Base-by-base conservation (phyloP, 2,329 filamentous ascomycete species). In the Aspergillus hiratsukae region DNA sequence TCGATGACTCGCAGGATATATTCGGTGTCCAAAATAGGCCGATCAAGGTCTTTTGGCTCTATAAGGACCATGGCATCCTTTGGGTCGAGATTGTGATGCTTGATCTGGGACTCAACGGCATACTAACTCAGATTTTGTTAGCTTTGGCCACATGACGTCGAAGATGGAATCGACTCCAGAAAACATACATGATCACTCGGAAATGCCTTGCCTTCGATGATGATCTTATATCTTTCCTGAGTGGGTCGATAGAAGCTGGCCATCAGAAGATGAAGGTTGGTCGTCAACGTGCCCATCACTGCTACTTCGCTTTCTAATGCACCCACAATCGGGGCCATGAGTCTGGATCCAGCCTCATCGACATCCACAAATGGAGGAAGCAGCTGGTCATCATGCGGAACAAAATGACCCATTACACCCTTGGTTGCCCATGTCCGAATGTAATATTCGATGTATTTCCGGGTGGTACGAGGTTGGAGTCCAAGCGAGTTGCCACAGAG, bases 401-500 rank as follows among this genome's bases (percentile, higher is more conserved):
- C 82, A 72, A 95, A 96, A 76, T 96, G 91, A 0, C 91, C 91
- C 43, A 88, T 86, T 23, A 96, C 91, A 19, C 88, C 91, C 62
- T 94, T 88, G 0, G 86, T 87, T 0, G 87, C 87, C 91, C 92
- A 96, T 3, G 90, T 91, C 59, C 88, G 83, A 1, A 96, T 81
- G 63, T 95, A 91, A 4, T 85, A 82, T 48, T 86, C 78, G 59
- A 96, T 76, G 60, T 90, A 86, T 17, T 81, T 76, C 19, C 82
- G 79, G 0, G 87, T 86, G 14, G 82, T 82, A 59, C 83, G 85
- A 48, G 92, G 91, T 71, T 96, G 91, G 3, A 93, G 83, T 40
- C 91, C 91, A 1, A 96, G 82, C 0, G 91, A 96, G 76, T 96
- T 96, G 55, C 92, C 92, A 63, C 91, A 93, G 61, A 97, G 86